phyloP scores from a whole-genome alignment of 176 grass and related monocot genomes.

The Bromus sterilis region DNA sequence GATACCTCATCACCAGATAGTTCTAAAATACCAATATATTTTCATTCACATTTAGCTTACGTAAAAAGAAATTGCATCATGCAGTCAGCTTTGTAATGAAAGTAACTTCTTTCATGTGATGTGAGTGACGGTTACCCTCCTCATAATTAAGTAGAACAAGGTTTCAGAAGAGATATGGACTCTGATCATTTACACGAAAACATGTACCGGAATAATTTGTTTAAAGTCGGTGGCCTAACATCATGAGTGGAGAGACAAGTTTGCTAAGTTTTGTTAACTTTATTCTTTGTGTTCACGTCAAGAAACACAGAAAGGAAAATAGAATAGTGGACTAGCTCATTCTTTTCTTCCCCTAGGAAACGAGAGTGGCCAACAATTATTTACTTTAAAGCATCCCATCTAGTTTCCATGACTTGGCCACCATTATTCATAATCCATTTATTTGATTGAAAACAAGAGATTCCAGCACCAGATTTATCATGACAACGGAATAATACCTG shows the following conservation, averaged over 20 bases:
- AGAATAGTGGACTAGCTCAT: not conserved
- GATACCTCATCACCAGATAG: not conserved
- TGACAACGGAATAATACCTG: not conserved
- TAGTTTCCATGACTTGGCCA: not conserved
- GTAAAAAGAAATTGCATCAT: not conserved
- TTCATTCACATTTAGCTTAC: not conserved
- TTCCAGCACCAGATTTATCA: not conserved
- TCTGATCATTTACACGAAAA: not conserved
- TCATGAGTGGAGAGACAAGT: not conserved
- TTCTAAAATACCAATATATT: not conserved
- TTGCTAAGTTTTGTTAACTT: not conserved
- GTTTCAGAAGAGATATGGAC: not conserved
- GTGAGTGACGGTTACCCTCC: not conserved
- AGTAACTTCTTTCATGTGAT: not conserved
- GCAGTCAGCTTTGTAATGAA: not conserved
- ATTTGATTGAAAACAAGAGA: not conserved
- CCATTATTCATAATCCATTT: not conserved
- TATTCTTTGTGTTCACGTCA: slow-evolving; percentile 21
- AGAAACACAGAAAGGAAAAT: not conserved
- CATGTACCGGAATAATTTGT: no score
- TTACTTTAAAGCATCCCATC: not conserved
- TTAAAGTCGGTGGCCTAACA: slow-evolving; percentile 3
- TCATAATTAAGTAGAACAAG: not conserved
- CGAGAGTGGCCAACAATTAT: not conserved
- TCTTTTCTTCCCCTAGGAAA: not conserved